Conservation (phyloP, 169 alveolate species). For the Plasmodium coatneyi region DNA sequence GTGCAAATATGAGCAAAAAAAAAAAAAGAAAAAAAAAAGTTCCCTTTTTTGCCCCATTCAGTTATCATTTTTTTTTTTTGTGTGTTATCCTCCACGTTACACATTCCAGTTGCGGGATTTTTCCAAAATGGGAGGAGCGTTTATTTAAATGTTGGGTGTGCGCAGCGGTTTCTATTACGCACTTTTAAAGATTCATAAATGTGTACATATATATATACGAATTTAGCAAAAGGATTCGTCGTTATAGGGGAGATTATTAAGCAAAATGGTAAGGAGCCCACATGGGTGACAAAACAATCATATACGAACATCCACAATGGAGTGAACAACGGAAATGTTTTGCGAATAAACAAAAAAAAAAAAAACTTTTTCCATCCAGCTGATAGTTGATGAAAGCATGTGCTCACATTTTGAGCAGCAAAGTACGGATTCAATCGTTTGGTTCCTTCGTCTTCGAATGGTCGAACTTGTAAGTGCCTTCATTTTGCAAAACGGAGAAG, state of each 20-base stretch:
- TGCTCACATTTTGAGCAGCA: neutral
- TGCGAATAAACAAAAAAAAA: neutral
- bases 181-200: neutral
- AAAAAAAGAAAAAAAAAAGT: neutral
- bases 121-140: neutral
- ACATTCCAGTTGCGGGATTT: neutral
- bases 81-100: neutral
- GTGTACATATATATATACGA: neutral
- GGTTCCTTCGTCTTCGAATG: constrained; percentile 45
- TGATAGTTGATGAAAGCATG: neutral
- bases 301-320: neutral
- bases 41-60: neutral
- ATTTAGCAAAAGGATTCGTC: neutral
- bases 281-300: neutral
- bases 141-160: neutral
- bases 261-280: neutral
- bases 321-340: neutral
- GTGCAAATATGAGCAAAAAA: neutral
- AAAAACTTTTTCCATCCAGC: neutral
- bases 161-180: neutral
- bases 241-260: neutral
- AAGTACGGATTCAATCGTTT: neutral
- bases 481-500: constrained; percentile 56
- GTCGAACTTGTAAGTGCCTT: constrained; percentile 50
- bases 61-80: neutral